Evolutionary conservation across 306 rosid genomes (phyloP).

Genomic region (Dalbergia cochinchinensis): DNA sequence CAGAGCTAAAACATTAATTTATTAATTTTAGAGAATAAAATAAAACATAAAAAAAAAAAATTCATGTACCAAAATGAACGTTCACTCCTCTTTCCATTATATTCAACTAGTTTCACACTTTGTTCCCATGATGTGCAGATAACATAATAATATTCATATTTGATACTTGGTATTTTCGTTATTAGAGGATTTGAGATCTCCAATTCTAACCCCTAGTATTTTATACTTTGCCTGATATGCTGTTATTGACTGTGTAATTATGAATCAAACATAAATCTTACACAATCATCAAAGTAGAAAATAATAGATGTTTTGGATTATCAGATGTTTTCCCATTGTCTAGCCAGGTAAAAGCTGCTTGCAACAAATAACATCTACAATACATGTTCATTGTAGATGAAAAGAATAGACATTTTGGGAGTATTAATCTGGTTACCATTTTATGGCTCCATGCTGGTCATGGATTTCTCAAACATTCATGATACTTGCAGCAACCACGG

Average conservation of each 20-base stretch:
- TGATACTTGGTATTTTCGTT: neutral
- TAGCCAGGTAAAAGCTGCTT: no score
- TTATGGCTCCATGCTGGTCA: neutral
- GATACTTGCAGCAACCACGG: conserved; percentile 71
- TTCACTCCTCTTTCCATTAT: no score
- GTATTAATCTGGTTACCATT: neutral
- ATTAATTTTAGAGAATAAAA: no score
- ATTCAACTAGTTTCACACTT: neutral
- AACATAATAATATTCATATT: neutral
- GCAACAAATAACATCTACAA: no score
- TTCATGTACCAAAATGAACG: no score
- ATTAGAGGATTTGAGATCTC: neutral
- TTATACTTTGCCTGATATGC: no score
- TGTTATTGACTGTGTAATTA: no score
- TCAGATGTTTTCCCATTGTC: neutral
- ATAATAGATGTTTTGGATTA: neutral
- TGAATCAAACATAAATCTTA: neutral
- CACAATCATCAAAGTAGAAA: neutral
- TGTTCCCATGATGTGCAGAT: neutral
- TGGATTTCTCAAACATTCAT: conserved; percentile 25
- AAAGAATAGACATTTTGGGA: neutral
- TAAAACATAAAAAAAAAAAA: no score
- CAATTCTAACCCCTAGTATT: no score
- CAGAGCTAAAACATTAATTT: no score
- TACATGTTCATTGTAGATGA: neutral